Evolutionary conservation across 164 flowering plant species (phyloP), one percentile per base, ranked within the genome.

Genomic region (Macadamia integrifolia): DNA sequence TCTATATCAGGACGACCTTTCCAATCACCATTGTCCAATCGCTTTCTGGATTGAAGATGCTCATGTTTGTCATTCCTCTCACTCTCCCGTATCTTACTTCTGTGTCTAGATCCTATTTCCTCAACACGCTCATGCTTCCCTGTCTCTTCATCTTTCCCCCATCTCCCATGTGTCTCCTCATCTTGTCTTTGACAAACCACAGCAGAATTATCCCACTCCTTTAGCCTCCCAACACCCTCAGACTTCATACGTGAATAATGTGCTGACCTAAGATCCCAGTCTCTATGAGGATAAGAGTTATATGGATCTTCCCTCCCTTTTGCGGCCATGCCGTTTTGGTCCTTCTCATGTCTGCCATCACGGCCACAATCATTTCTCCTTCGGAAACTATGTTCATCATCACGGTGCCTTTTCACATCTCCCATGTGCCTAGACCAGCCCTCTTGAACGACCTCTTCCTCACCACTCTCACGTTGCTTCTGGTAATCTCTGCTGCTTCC

Each of bases 41-140:
- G 80, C 72, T 86, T 90, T 75, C 86, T 87, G 28, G 80, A 76
- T 64, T 73, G 82, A 61, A 72, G 72, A 82, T 71, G 75, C 29
- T 91, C 95, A 62, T 86, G 95, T 82, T 78, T 84, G 65, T 85
- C 87, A 69, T 43, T 70, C 76, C 87, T 83, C 68, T 87, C 96
- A 76, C 73, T 75, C 70, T 94, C 97, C 69, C 86, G 81, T 66
- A 68, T 74, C 80, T 87, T 89, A 69, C 74, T 75, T 71, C 85
- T 80, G 64, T 81, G 84, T 75, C 85, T 86, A 60, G 85, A 81
- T 60, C 83, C 87, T 46, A 77, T 69, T 44, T 85, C 92, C 66
- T 91, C 91, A 72, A 62, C 80, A 69, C 80, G 86, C 35, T 84
- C 94, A 49, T 80, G 81, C 73, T 83, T 92, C 78, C 90, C 80